Percentiles rank a stretch among this genome's conserved stretches.
Conservation (phyloP, 1,284 basidiomycete species). For the Coriolopsis trogii region DNA sequence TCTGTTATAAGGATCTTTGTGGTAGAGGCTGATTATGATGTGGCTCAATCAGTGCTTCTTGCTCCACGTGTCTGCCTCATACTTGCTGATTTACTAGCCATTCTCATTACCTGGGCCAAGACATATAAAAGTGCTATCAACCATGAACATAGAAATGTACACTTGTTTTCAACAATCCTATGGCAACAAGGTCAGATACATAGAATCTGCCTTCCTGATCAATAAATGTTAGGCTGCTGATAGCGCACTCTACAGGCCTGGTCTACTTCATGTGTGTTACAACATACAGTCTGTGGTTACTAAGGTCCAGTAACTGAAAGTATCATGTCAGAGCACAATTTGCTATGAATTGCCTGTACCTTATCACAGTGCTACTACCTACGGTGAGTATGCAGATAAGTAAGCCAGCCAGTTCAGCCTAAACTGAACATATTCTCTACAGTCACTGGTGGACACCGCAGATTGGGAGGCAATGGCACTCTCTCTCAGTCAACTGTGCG, state of each 20-base stretch:
- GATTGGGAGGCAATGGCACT: too few relatives aligned
- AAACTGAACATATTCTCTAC: too few relatives aligned
- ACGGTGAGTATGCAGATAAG: too few relatives aligned
- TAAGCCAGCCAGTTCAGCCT: too few relatives aligned
- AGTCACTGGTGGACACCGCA: too few relatives aligned
- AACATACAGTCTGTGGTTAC: not conserved
- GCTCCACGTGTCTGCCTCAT: not conserved
- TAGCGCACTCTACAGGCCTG: not conserved
- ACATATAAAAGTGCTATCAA: not conserved
- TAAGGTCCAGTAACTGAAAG: not conserved
- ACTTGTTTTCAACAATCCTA: not conserved
- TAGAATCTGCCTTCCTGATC: not conserved
- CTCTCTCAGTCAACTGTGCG: not conserved
- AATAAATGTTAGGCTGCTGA: not conserved
- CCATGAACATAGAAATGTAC: not conserved
- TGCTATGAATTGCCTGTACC: too few relatives aligned
- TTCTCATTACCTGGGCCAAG: not conserved
- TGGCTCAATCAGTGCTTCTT: not conserved
- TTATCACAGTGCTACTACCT: too few relatives aligned
- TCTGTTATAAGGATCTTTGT: not conserved
- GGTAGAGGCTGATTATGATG: not conserved
- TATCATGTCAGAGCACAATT: not conserved
- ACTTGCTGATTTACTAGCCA: not conserved
- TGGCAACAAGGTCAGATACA: not conserved
- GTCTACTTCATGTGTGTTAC: not conserved